Conservation (phyloP, 257 asterid species). For the Gentiana dahurica region DNA sequence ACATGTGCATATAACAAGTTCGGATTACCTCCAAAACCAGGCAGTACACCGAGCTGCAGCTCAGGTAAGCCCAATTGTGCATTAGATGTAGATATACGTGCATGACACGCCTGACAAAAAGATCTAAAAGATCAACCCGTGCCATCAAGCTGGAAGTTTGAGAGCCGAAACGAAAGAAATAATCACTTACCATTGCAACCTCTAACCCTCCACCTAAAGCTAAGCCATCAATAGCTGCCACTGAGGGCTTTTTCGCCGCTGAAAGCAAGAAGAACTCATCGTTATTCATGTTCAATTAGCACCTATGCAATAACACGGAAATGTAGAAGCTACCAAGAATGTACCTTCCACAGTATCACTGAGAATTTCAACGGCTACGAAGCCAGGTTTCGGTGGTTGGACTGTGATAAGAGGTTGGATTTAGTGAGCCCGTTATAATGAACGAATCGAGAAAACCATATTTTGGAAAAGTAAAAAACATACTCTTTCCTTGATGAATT, state of each 20-base stretch:
- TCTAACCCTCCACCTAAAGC: slow-evolving; percentile 99
- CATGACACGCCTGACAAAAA: slow-evolving; percentile 85
- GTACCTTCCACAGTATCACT: slow-evolving; percentile 67
- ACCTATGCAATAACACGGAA: neutral
- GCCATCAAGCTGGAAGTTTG: neutral
- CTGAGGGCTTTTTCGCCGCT: slow-evolving; percentile 89
- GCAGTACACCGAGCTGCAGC: slow-evolving; percentile 91
- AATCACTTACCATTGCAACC: slow-evolving; percentile 73
- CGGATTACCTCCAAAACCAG: slow-evolving; percentile 95
- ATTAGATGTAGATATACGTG: slow-evolving; percentile 74
- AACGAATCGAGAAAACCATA: slow-evolving; percentile 1
- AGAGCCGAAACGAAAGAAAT: slow-evolving; percentile 2
- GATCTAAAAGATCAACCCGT: slow-evolving; percentile 12
- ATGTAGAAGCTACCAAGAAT: neutral
- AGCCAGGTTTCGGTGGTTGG: slow-evolving; percentile 78
- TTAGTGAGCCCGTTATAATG: slow-evolving; percentile 20
- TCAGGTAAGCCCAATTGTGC: slow-evolving; percentile 96
- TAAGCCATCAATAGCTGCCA: slow-evolving; percentile 96
- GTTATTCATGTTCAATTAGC: neutral
- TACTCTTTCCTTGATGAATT: slow-evolving; percentile 68
- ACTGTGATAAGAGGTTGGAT: slow-evolving; percentile 31
- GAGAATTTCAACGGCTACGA: slow-evolving; percentile 71
- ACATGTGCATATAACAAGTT: neutral
- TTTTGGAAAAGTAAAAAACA: slow-evolving; percentile 5
- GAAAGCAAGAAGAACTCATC: neutral